Conservation (phyloP, 2,329 filamentous ascomycete species). For the Ceratocystis papillata region DNA sequence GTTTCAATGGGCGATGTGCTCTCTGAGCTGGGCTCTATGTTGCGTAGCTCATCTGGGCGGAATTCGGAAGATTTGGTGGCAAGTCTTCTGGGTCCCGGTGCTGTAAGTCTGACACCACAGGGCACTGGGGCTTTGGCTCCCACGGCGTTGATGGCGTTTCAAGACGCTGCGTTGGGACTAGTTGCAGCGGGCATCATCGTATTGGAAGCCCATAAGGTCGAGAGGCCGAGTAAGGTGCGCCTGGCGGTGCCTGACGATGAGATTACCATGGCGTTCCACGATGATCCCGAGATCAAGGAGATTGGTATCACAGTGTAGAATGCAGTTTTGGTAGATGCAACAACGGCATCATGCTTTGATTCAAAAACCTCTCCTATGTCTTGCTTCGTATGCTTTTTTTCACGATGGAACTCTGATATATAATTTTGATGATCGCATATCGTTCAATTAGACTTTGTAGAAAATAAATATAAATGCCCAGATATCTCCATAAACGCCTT, state of each 20-base stretch:
- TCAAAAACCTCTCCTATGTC: no score
- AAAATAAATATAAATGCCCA: constrained; percentile 9
- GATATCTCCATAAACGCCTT: constrained; percentile 5
- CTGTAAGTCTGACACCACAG: constrained; percentile 4
- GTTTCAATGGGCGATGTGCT: constrained; percentile 80
- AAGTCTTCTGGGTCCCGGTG: constrained; percentile 18
- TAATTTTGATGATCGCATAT: background rate
- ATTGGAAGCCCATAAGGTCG: constrained; percentile 67
- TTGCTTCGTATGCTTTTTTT: background rate
- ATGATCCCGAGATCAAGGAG: constrained; percentile 76
- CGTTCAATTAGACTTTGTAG: background rate
- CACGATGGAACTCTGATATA: background rate
- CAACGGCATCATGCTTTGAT: no score
- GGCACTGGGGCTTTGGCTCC: constrained; percentile 21
- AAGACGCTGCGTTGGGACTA: constrained; percentile 64
- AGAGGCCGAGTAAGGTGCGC: constrained; percentile 77
- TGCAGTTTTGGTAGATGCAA: background rate
- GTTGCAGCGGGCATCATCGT: constrained; percentile 81
- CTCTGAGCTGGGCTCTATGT: constrained; percentile 48
- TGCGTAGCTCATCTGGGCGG: constrained; percentile 22
- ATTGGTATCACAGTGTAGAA: constrained; percentile 49
- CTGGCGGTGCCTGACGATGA: constrained; percentile 85
- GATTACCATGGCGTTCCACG: constrained; percentile 73
- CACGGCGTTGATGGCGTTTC: constrained; percentile 30
- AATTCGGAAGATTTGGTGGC: constrained; percentile 22